Conservation (phyloP, 257 asterid genomes). For the Solanum etuberosum region DNA sequence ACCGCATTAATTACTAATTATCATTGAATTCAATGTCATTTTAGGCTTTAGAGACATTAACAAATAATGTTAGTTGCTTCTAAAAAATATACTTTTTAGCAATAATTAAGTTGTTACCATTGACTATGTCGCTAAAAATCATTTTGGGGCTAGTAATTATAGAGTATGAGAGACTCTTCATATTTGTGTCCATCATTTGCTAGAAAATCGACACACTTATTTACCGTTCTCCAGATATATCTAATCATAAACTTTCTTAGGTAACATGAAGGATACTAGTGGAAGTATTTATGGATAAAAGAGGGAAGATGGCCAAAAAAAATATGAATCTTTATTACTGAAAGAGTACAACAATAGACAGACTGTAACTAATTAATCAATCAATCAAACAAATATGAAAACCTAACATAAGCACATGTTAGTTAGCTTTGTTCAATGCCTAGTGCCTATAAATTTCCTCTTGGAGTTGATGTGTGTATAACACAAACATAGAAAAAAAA, state of each 20-base stretch:
- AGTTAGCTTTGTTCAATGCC: not conserved
- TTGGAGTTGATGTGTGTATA: not conserved
- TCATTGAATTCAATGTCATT: not conserved
- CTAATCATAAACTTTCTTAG: not conserved
- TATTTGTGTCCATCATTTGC: not conserved
- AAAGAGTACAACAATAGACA: not conserved
- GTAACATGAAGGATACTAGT: not conserved
- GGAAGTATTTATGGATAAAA: not conserved
- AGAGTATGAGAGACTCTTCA: not conserved
- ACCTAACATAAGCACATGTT: not conserved
- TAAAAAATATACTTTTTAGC: too few relatives aligned
- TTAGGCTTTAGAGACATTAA: too few relatives aligned
- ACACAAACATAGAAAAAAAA: not conserved
- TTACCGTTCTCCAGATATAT: too few relatives aligned
- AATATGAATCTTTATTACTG: not conserved
- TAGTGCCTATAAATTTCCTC: not conserved
- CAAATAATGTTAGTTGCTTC: too few relatives aligned
- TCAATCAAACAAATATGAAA: not conserved
- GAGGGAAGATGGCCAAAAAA: not conserved
- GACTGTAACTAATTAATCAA: not conserved
- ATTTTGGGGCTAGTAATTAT: too few relatives aligned
- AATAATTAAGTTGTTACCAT: not conserved
- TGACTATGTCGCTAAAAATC: not conserved
- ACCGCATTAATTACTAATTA: too few relatives aligned
- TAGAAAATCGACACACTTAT: not conserved